Evolutionary conservation across 2,329 filamentous ascomycete genomes (phyloP), one percentile per base, ranked within the genome.

Genomic region (Aspergillus texensis): DNA sequence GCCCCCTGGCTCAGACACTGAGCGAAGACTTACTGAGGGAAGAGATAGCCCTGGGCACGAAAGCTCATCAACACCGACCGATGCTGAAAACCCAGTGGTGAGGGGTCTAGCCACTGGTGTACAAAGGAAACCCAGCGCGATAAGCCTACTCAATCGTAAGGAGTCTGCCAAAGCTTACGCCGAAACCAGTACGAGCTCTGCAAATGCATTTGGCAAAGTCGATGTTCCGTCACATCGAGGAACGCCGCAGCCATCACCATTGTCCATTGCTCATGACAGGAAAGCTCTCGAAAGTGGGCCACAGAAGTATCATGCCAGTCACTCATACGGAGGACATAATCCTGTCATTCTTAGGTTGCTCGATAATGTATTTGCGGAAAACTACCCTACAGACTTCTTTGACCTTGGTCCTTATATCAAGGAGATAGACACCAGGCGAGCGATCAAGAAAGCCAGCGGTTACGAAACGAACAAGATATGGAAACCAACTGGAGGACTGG

Each of bases 261-360:
- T 80, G 12, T 73, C 77, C 9, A 68, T 79, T 45, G 74, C 78
- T 36, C 75, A 70, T 41, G 75, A 78, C 58, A 72, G 66, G 54
- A 74, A 71, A 60, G 57, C 67, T 8, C 59, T 65, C 24, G 68
- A 71, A 19, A 54, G 66, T 16, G 72, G 70, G 6, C 68, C 75
- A 11, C 79, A 78, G 16, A 84, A 83, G 45, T 86, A 86, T 65
- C 85, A 84, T 62, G 85, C 86, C 3, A 89, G 88, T 46, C 94
- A 98, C 78, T 93, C 91, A 3, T 98, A 99, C 74, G 85, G 88
- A 52, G 95, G 95, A 1, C 93, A 91, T 63, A 86, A 89, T 67
- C 87, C 87, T 1, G 84, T 82, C 4, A 83, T 90, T 8, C 74
- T 89, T 56, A 86, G 82, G 62, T 78, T 89, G n/a, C 76, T 99